Conservation (phyloP, 805 yeast species). For the Komagataella ulmi region DNA sequence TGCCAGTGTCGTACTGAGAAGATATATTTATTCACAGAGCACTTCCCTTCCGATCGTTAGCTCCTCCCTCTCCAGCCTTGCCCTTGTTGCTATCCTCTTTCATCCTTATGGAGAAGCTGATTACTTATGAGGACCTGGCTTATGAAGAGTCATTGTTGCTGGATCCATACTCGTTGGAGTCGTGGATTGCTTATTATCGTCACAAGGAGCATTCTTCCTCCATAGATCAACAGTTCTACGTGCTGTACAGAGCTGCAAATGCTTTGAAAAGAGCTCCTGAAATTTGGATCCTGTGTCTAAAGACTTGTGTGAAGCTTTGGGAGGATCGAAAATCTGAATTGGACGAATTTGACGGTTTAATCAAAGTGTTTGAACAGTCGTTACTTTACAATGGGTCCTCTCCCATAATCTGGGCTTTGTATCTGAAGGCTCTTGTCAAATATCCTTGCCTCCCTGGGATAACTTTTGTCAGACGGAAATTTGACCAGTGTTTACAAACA, state of each 20-base stretch:
- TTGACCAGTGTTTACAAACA: constrained; percentile 34
- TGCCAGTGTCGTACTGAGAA: background rate
- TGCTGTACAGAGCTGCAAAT: constrained; percentile 38
- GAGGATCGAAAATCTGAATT: background rate
- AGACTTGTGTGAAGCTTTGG: constrained; percentile 18
- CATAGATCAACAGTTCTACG: constrained; percentile 25
- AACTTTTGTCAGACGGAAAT: constrained; percentile 25
- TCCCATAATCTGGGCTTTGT: background rate
- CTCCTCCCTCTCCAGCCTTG: background rate
- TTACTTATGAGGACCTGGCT: constrained; percentile 15
- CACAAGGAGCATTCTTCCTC: constrained; percentile 12
- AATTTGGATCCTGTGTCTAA: constrained; percentile 40
- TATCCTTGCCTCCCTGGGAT: background rate
- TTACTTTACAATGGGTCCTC: background rate
- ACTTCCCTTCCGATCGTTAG: background rate
- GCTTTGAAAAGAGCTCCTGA: constrained; percentile 31
- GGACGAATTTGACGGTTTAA: background rate
- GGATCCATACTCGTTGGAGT: constrained; percentile 17
- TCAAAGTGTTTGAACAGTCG: background rate
- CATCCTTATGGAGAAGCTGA: background rate
- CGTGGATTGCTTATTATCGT: constrained; percentile 33
- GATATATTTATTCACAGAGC: background rate
- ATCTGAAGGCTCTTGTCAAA: background rate
- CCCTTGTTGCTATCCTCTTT: background rate
- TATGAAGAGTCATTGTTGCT: constrained; percentile 23